phyloP scores from a whole-genome alignment of 208 protist species.

The Angomonas ambiguus region DNA sequence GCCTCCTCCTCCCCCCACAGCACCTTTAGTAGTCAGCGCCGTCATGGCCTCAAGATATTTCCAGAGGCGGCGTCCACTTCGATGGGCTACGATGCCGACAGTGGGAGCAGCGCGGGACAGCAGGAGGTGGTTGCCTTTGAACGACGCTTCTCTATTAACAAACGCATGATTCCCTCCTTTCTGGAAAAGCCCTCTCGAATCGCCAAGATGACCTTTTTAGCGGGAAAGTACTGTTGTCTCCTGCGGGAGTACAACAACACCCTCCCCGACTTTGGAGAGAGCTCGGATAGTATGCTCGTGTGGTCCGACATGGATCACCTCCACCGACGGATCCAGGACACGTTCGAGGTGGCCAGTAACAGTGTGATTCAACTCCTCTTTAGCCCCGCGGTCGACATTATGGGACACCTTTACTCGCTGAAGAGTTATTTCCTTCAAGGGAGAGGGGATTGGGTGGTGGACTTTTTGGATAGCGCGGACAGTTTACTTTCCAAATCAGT shows the following conservation, averaged over 20 bases:
- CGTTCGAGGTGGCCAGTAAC: conserved; percentile 71
- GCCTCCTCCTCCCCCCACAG: conserved; percentile 5
- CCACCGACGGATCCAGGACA: conserved; percentile 64
- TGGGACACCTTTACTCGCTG: conserved; percentile 66
- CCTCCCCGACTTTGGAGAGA: conserved; percentile 49
- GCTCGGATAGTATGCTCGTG: conserved; percentile 34
- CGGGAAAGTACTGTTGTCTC: conserved; percentile 85
- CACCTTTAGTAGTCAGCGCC: conserved; percentile 20
- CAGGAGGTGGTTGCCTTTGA: conserved; percentile 49
- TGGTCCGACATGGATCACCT: conserved; percentile 69
- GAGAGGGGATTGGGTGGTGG: conserved; percentile 77
- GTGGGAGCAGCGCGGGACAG: conserved; percentile 9
- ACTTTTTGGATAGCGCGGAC: conserved; percentile 83
- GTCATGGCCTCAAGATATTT: conserved; percentile 24
- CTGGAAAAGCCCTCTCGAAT: conserved; percentile 47
- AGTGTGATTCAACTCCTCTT: conserved; percentile 74
- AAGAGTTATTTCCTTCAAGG: conserved; percentile 82
- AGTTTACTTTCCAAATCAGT: conserved; percentile 51
- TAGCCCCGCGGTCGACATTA: conserved; percentile 60
- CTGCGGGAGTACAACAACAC: conserved; percentile 71
- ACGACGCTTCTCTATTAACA: conserved; percentile 83
- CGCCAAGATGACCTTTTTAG: conserved; percentile 81
- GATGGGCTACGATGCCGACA: neutral
- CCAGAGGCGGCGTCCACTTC: conserved; percentile 17
- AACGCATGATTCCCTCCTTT: conserved; percentile 72